Evolutionary conservation across 345 rosid genomes (phyloP).

Genomic region (Adansonia digitata): DNA sequence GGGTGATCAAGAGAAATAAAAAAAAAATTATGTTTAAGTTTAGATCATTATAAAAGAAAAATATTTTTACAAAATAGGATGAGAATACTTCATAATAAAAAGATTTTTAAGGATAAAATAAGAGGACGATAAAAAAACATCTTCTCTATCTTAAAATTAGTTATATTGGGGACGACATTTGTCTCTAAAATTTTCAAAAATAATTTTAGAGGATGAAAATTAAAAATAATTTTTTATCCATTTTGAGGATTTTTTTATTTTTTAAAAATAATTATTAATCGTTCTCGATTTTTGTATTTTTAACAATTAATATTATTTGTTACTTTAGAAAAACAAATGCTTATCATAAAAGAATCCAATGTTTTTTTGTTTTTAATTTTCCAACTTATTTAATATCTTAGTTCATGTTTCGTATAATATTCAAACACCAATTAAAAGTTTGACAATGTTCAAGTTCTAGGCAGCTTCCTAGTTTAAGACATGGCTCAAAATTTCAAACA

Average conservation of each 20-base stretch:
- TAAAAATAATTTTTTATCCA: too few relatives aligned
- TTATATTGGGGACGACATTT: too few relatives aligned
- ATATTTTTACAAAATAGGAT: too few relatives aligned
- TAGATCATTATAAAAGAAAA: background rate
- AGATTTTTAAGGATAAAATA: too few relatives aligned
- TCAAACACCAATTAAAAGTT: background rate
- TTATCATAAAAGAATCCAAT: background rate
- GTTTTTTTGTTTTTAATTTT: background rate
- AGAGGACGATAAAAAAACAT: too few relatives aligned
- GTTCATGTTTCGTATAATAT: background rate
- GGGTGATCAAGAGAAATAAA: background rate
- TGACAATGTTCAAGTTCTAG: background rate
- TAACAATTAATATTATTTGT: too few relatives aligned
- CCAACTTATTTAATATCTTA: background rate
- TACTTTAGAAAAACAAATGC: background rate
- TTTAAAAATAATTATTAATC: too few relatives aligned
- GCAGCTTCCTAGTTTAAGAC: slow-evolving; percentile 1
- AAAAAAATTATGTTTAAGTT: background rate
- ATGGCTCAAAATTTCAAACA: background rate
- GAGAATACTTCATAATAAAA: too few relatives aligned
- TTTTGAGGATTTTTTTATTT: too few relatives aligned
- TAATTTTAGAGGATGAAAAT: background rate
- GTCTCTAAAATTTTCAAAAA: too few relatives aligned
- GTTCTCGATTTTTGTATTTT: too few relatives aligned
- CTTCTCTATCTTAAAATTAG: too few relatives aligned